Conservation (phyloP, 2,329 filamentous ascomycete genomes). For the Aspergillus tamarii region DNA sequence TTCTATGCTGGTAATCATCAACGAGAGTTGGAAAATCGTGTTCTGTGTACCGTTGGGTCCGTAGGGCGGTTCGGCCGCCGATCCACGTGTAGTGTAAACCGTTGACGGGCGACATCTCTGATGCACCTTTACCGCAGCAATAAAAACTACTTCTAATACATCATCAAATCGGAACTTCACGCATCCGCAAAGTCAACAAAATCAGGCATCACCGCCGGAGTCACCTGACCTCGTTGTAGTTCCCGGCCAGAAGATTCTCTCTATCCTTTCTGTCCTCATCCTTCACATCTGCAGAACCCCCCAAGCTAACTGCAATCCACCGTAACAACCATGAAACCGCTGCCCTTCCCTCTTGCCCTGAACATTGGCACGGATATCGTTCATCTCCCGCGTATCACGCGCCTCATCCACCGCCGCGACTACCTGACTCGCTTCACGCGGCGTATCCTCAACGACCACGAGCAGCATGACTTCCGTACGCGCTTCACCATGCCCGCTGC, state of each 20-base stretch:
- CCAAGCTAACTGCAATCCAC: background rate
- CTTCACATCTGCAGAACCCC: background rate
- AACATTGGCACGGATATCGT: constrained; percentile 81
- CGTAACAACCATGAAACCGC: constrained; percentile 34
- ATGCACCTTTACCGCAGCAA: background rate
- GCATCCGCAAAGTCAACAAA: background rate
- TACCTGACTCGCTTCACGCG: constrained; percentile 42
- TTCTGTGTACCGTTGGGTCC: background rate
- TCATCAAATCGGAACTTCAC: background rate
- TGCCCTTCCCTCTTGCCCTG: constrained; percentile 66
- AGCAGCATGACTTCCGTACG: constrained; percentile 41
- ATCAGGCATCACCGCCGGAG: background rate
- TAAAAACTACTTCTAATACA: background rate
- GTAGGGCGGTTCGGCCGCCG: background rate
- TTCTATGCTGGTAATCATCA: constrained; percentile 8
- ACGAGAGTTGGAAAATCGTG: background rate
- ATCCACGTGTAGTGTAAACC: background rate
- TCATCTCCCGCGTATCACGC: constrained; percentile 65
- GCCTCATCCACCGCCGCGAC: constrained; percentile 50
- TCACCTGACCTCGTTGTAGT: background rate
- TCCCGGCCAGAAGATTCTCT: background rate
- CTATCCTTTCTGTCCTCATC: background rate
- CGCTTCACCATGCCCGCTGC: constrained; percentile 31
- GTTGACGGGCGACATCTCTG: background rate
- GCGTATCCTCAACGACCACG: constrained; percentile 45